Conservation (phyloP, 768 basidiomycete species). For the Termitomyces sp. region DNA sequence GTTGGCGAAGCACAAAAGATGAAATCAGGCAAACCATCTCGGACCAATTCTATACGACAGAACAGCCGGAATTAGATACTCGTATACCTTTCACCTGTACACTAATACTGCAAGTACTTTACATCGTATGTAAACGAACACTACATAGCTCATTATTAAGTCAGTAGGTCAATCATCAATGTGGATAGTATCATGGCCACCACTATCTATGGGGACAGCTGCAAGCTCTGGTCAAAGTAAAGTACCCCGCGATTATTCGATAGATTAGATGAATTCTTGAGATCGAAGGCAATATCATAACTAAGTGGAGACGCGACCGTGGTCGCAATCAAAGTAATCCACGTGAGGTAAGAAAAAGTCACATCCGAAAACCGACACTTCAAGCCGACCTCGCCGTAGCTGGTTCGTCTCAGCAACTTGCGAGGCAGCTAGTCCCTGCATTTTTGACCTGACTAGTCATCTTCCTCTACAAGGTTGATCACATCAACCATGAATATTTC, state of each 20-base stretch:
- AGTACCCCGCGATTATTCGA: too few relatives aligned
- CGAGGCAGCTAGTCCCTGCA: neutral
- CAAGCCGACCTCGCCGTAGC: neutral
- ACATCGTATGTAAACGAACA: neutral
- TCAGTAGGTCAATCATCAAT: too few relatives aligned
- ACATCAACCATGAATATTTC: conserved; percentile 78
- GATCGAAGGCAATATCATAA: too few relatives aligned
- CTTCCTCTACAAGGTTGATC: neutral
- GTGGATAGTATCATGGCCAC: too few relatives aligned
- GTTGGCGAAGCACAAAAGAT: conserved; percentile 89
- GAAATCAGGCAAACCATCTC: conserved; percentile 57
- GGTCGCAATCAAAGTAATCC: conserved; percentile 1
- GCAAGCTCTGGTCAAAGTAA: too few relatives aligned
- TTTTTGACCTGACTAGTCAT: conserved; percentile 8
- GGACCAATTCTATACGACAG: conserved; percentile 33
- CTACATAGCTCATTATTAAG: too few relatives aligned
- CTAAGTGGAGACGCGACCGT: too few relatives aligned
- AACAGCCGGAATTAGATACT: conserved; percentile 33
- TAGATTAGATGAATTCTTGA: too few relatives aligned
- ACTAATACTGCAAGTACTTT: neutral
- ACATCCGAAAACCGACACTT: conserved; percentile 15
- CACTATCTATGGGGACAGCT: too few relatives aligned
- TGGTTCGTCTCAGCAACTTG: neutral
- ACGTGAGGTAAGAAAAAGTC: conserved; percentile 26
- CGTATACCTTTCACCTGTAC: conserved; percentile 4